Evolutionary conservation across 306 rosid genomes (phyloP), one percentile per base, ranked within the genome.

Genomic region (Vigna nakashimae): DNA sequence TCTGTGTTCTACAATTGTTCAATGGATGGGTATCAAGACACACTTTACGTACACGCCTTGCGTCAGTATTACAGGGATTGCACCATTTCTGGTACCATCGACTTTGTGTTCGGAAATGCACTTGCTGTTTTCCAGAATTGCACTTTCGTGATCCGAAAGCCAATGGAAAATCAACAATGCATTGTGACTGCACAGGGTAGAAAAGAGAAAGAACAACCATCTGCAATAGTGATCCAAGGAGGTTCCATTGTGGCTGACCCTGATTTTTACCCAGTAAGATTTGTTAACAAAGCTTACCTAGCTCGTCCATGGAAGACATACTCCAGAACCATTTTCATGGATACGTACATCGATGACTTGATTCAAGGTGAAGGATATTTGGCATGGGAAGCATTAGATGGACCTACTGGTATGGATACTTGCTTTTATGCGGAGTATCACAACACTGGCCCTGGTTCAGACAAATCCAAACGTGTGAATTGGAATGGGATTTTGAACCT

Each of bases 1-100:
- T 51, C 88, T 8, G 53, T 86, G 18, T 90, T 93, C 73, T 88
- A 83, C 82, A 85, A 60, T 11, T 93, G 98, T 63, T 22, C 84
- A 0, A 83, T 93, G 78, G 93, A 90, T 5, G 95, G 88, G 0
- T 88, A 84, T 85, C 93, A 89, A 57, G 93, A 87, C 83, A 93
- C 98, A 1, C 87, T 93, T 5, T 89, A 89, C 2, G 55, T 6
- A 50, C 55, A 50, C 55, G 1, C 55, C 20, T 6, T 50, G 55
- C 20, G 55, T 50, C 55, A 50, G n/a, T 50, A 15, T 8, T 50
- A 50, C 2, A 50, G 18, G 8, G 17, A 48, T 48, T 48, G 53
- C 3, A 14, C 17, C 2, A 48, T 48, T 48, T 48, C 17, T 4
- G 17, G 17, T 48, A 48, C 53, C 17, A 48, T 48, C 7, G 53